Conservation (phyloP, 345 rosid genomes). For the Eucalyptus viminalis region DNA sequence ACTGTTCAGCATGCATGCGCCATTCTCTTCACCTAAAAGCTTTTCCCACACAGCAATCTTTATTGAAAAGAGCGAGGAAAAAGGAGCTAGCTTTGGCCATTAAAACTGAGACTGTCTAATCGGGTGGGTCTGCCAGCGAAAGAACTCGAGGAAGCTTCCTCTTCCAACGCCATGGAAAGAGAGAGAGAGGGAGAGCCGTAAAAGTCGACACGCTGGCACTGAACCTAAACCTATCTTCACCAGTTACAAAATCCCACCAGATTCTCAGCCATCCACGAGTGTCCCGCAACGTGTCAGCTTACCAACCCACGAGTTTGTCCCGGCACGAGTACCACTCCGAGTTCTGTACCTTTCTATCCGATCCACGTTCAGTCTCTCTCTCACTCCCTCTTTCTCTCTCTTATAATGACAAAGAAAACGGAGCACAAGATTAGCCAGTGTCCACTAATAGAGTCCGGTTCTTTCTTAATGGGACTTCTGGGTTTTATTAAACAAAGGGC, state of each 20-base stretch:
- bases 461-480: background rate
- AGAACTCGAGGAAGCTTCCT: background rate
- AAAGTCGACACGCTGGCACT: background rate
- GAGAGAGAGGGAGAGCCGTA: background rate
- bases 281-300: background rate
- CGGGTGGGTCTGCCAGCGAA: background rate
- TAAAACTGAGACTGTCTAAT: background rate
- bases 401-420: background rate
- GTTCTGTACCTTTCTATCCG: background rate
- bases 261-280: background rate
- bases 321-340: background rate
- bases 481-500: background rate
- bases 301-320: background rate
- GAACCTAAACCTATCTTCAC: background rate
- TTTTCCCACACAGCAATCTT: background rate
- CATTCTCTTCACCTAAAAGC: background rate
- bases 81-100: background rate
- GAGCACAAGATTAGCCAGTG: background rate
- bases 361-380: background rate
- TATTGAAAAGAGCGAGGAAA: background rate
- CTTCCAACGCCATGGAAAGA: background rate
- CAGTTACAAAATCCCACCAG: background rate
- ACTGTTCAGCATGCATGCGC: background rate
- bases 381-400: background rate
- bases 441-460: background rate